phyloP scores from a whole-genome alignment of 1,284 basidiomycete genomes.

The Puccinia hordei region DNA sequence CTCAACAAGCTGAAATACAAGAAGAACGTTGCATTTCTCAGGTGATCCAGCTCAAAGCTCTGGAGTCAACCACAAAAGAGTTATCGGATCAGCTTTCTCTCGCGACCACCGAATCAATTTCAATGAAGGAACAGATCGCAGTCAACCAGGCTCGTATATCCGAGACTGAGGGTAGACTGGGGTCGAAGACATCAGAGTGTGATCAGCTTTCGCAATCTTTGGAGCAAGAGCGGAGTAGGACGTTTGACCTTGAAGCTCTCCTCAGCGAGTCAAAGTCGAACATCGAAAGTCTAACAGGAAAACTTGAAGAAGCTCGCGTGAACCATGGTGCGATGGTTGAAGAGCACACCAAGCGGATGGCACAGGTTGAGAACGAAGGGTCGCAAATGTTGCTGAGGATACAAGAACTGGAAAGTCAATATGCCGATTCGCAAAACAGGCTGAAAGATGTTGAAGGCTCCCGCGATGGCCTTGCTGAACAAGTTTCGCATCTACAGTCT shows the following conservation, averaged over 20 bases:
- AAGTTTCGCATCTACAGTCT: slow-evolving; percentile 29
- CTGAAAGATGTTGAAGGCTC: neutral
- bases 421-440: neutral
- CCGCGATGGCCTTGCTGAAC: slow-evolving; percentile 12
- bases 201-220: slow-evolving; percentile 23
- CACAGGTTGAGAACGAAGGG: neutral
- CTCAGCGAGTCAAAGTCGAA: slow-evolving; percentile 13
- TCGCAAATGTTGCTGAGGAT: neutral
- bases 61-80: neutral
- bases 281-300: neutral
- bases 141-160: slow-evolving; percentile 5
- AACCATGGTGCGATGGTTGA: neutral
- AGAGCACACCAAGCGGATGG: neutral
- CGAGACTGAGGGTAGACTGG: slow-evolving; percentile 13
- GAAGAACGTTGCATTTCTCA: neutral
- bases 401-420: slow-evolving; percentile 12
- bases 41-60: slow-evolving; percentile 18
- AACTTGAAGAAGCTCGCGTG: neutral
- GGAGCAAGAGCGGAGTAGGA: slow-evolving; percentile 6
- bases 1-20: slow-evolving; percentile 3
- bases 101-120: slow-evolving; percentile 3
- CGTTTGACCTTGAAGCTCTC: slow-evolving; percentile 4
- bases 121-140: slow-evolving; percentile 6
- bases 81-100: slow-evolving; percentile 19
- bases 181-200: slow-evolving; percentile 23